These are phyloP conservation scores for Colletotrichum euphorbiae DNA, from an alignment of 2,329 filamentous ascomycete species.

Conservation along the genomic window DNA sequence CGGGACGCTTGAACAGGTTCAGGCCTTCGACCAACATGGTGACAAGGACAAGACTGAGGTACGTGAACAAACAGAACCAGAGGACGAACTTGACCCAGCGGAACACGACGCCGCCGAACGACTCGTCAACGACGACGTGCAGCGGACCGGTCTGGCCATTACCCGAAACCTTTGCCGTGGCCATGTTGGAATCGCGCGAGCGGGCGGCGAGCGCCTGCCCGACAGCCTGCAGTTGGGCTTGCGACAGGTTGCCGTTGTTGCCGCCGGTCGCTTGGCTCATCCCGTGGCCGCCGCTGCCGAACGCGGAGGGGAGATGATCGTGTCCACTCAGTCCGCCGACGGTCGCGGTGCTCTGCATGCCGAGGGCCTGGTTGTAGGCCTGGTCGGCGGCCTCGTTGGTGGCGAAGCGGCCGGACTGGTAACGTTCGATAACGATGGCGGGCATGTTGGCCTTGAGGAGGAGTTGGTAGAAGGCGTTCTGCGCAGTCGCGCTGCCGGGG, in stretches of 20 bases:
- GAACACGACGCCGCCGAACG: conserved; percentile 81
- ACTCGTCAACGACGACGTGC: conserved; percentile 96
- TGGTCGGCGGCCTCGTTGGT: conserved; percentile 82
- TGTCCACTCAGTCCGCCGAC: conserved; percentile 32
- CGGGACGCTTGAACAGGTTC: conserved; percentile 82
- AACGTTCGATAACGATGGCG: conserved; percentile 89
- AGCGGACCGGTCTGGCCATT: conserved; percentile 84
- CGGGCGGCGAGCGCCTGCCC: conserved; percentile 85
- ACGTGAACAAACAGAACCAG: conserved; percentile 81
- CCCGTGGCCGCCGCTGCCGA: conserved; percentile 45
- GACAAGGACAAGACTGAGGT: conserved; percentile 82
- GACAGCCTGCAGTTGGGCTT: conserved; percentile 79
- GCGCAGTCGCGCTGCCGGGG: conserved; percentile 84
- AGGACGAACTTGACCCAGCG: conserved; percentile 91
- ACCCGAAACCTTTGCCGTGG: conserved; percentile 63
- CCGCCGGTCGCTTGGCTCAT: conserved; percentile 39
- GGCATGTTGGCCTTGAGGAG: conserved; percentile 93
- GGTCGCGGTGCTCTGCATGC: conserved; percentile 48
- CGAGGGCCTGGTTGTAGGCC: conserved; percentile 81
- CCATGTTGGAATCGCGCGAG: conserved; percentile 74
- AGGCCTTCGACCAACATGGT: conserved; percentile 86
- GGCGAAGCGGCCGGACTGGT: conserved; percentile 87
- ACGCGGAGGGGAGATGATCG: conserved; percentile 31
- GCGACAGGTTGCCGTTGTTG: conserved; percentile 58
- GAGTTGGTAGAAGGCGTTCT: conserved; percentile 94